A percentile compares a stretch with the other conserved stretches of the same genome.
Conservation (phyloP, 495 filamentous ascomycete species). For the Oidiodendron maius region DNA sequence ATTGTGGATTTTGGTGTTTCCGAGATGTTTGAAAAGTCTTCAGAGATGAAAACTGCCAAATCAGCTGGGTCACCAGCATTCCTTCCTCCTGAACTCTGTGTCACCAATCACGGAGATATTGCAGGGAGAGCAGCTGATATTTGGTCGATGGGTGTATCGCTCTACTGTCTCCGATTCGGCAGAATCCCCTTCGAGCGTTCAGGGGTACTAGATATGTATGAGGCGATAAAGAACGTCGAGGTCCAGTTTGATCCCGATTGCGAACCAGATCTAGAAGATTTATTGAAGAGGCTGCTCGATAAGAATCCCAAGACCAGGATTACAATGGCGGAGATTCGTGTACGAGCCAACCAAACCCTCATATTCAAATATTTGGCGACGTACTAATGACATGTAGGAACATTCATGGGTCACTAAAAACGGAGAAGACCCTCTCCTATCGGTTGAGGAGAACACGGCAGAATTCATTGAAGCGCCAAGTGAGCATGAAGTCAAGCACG, state of each 20-base stretch:
- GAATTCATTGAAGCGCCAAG: conserved; percentile 75
- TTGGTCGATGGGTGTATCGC: conserved; percentile 96
- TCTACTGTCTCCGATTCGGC: conserved; percentile 91
- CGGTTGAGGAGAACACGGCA: conserved; percentile 80
- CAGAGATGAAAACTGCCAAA: conserved; percentile 87
- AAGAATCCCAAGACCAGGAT: conserved; percentile 78
- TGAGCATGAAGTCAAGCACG: conserved; percentile 80
- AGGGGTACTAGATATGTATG: conserved; percentile 79
- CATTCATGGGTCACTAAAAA: conserved; percentile 91
- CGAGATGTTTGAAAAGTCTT: conserved; percentile 91
- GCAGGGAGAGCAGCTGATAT: conserved; percentile 89
- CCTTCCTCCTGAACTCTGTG: conserved; percentile 87
- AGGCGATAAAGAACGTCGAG: conserved; percentile 70
- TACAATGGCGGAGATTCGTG: conserved; percentile 72
- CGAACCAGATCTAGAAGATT: conserved; percentile 56
- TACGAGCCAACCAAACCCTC: too few relatives aligned
- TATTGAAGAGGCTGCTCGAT: conserved; percentile 63
- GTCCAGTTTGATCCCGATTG: conserved; percentile 44
- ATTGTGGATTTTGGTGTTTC: conserved; percentile 98
- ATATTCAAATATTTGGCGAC: background rate
- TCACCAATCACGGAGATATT: conserved; percentile 81
- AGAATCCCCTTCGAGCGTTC: conserved; percentile 74
- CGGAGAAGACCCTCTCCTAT: conserved; percentile 73
- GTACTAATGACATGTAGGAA: conserved; percentile 46
- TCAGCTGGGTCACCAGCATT: conserved; percentile 95